Conservation (phyloP, 148 eudicot species). For the Vaccinium macrocarpon region DNA sequence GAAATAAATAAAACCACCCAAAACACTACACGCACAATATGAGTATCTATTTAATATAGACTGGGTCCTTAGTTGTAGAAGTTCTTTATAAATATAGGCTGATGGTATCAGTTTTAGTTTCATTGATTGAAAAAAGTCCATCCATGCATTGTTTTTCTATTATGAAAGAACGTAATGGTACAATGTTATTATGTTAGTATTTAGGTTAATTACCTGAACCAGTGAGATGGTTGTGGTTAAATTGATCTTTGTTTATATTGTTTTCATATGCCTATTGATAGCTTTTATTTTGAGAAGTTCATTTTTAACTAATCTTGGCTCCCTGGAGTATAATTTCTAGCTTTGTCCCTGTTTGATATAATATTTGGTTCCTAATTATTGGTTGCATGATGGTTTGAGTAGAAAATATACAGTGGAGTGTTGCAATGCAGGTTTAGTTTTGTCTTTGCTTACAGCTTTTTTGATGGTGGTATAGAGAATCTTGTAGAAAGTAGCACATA, state of each 20-base stretch:
- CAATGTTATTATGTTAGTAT: neutral
- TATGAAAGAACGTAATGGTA: neutral
- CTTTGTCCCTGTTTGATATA: neutral
- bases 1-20: neutral
- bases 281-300: neutral
- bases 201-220: neutral
- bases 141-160: neutral
- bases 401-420: neutral
- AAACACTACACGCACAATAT: neutral
- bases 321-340: neutral
- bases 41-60: neutral
- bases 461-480: neutral
- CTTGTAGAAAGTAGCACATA: neutral
- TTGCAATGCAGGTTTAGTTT: neutral
- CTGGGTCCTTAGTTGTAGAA: no score
- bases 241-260: neutral
- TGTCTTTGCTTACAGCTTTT: neutral
- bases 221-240: neutral
- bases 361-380: neutral
- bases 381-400: conserved; percentile 1
- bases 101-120: neutral
- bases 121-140: neutral
- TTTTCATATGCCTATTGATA: neutral
- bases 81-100: no score
- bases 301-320: neutral